phyloP scores from a whole-genome alignment of 148 eudicot species.

The Nyssa sinensis region DNA sequence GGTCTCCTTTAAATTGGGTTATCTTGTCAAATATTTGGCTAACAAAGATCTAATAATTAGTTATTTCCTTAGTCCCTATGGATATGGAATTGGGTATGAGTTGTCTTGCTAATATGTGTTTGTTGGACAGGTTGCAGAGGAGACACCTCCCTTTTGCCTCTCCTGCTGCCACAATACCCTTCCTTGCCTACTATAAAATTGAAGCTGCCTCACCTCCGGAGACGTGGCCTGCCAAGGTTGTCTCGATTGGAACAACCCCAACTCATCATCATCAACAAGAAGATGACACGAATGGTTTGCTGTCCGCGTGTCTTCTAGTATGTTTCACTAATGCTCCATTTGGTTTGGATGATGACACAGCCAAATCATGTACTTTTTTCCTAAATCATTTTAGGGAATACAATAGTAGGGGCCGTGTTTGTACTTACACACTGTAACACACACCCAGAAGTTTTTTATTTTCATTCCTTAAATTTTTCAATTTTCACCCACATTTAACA shows the following conservation, averaged over 20 bases:
- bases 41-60: neutral
- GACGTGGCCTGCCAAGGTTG: neutral
- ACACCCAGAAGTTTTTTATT: no score
- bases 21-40: neutral
- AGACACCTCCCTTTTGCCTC: neutral
- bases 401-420: no score
- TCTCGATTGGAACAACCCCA: neutral
- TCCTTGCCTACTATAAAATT: neutral
- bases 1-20: neutral
- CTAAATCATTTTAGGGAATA: no score
- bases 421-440: no score
- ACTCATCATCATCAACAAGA: neutral
- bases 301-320: neutral
- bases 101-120: neutral
- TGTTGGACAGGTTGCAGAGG: neutral
- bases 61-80: neutral
- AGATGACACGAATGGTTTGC: neutral
- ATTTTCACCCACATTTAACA: no score
- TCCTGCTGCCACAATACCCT: constrained; percentile 17
- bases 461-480: no score
- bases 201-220: neutral
- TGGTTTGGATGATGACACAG: neutral
- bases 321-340: neutral
- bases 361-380: no score
- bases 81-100: neutral